phyloP scores from a whole-genome alignment of 2,329 filamentous ascomycete species.

The Fusarium abutilonis region DNA sequence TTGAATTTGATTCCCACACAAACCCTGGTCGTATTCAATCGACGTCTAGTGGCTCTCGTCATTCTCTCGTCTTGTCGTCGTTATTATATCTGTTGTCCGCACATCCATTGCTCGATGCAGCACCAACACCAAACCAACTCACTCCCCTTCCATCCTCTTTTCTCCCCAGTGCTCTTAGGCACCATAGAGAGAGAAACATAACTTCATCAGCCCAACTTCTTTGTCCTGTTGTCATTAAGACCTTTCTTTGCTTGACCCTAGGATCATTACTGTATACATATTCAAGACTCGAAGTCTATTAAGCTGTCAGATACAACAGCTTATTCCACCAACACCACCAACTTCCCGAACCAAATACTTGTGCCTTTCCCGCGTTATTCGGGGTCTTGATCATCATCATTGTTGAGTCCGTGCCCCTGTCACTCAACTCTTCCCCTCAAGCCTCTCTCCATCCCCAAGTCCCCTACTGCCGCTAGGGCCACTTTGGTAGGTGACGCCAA shows the following conservation, averaged over 20 bases:
- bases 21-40: slow-evolving; percentile 18
- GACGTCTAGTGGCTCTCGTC: slow-evolving; percentile 1
- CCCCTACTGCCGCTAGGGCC: slow-evolving; percentile 17
- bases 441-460: neutral
- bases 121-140: slow-evolving; percentile 1
- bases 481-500: slow-evolving; percentile 35
- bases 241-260: slow-evolving; percentile 8
- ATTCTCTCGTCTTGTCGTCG: slow-evolving; percentile 1
- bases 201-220: neutral
- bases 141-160: slow-evolving; percentile 2
- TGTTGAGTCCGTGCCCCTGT: slow-evolving; percentile 22
- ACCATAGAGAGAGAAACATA: slow-evolving; percentile 11
- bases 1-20: slow-evolving; percentile 13
- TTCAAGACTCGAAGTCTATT: slow-evolving; percentile 4
- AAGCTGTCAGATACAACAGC: neutral
- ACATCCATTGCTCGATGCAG: neutral
- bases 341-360: no score
- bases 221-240: slow-evolving; percentile 5
- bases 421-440: slow-evolving; percentile 8
- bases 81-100: slow-evolving; percentile 20
- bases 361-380: slow-evolving; percentile 6
- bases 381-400: slow-evolving; percentile 4
- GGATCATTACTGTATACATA: neutral
- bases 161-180: slow-evolving; percentile 29
- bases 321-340: no score